Evolutionary conservation across 2,329 filamentous ascomycete species (phyloP), one percentile per base, ranked within the genome.

Genomic region (Malbranchea zuffiana): DNA sequence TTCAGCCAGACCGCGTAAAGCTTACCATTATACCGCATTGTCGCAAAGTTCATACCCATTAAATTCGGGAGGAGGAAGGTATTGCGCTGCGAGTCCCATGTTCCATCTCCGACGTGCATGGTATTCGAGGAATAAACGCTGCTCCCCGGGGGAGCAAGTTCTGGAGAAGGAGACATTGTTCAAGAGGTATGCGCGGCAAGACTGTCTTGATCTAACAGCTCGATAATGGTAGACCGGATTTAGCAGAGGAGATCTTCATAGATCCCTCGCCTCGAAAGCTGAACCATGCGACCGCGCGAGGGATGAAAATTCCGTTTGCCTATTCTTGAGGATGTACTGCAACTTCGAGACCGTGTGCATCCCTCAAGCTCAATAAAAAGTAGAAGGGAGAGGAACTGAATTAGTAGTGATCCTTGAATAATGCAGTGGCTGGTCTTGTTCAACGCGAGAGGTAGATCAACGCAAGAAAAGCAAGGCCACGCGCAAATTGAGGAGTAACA

Each of bases 11-110:
- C 20, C 10, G 10, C n/a, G 16, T 15, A 24, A 12, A 15, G 50
- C 61, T 46, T 51, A 76, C 73, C 75, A 63, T 80, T 80, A 57
- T 78, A 78, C 55, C 67, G 70, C 68, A 75, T 80, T 3, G 75
- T 79, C 32, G 68, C 74, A 54, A 78, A 76, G 50, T 80, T 79
- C 24, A 78, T 50, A 12, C 75, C 75, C 56, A 75, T 68, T 37
- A 80, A 53, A 48, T 78, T 78, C 29, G 75, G 75, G 38, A 80
- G 56, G 46, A 80, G 62, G 50, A 80, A 80, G 7, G 68, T 74
- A 49, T 80, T 74, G 44, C 73, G 65, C 44, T 65, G 58, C 20
- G 65, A 66, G 46, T 79, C 73, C 75, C 75, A 80, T 45, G 75
- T 80, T 26, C 75, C 75, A 58, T 80, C 75, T 33, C 75, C 75